Evolutionary conservation across 2,329 filamentous ascomycete genomes (phyloP).

Genomic region (Aspergillus sp.): DNA sequence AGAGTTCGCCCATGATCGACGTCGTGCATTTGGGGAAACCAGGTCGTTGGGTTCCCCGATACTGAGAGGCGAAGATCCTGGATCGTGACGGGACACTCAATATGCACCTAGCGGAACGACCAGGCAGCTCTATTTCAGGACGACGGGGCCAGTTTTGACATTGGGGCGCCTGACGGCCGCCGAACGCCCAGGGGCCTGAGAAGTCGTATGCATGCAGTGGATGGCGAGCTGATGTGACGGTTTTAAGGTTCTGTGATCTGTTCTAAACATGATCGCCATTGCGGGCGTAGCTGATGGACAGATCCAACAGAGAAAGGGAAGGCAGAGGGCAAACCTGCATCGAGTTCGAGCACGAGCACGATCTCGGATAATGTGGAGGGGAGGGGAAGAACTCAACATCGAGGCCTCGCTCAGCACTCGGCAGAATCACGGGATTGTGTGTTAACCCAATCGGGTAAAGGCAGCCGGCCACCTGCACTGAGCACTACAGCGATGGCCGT

Average conservation of each 20-base stretch:
- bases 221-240: conserved; percentile 9
- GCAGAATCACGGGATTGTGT: conserved; percentile 1
- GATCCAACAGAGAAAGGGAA: background rate
- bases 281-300: conserved; percentile 14
- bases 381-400: background rate
- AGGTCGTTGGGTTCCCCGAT: conserved; percentile 16
- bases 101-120: background rate
- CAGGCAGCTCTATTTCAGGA: background rate
- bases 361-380: background rate
- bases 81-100: conserved; percentile 1
- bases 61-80: background rate
- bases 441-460: background rate
- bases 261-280: background rate
- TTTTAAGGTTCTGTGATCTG: conserved; percentile 7
- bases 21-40: conserved; percentile 18
- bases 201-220: background rate
- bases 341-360: background rate
- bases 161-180: background rate
- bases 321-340: background rate
- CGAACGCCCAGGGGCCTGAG: background rate
- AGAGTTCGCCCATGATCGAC: conserved; percentile 18
- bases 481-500: no score
- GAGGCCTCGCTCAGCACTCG: background rate
- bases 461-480: background rate
- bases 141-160: background rate